Evolutionary conservation across 805 yeast genomes (phyloP).

Genomic region (Starmerella stellata): DNA sequence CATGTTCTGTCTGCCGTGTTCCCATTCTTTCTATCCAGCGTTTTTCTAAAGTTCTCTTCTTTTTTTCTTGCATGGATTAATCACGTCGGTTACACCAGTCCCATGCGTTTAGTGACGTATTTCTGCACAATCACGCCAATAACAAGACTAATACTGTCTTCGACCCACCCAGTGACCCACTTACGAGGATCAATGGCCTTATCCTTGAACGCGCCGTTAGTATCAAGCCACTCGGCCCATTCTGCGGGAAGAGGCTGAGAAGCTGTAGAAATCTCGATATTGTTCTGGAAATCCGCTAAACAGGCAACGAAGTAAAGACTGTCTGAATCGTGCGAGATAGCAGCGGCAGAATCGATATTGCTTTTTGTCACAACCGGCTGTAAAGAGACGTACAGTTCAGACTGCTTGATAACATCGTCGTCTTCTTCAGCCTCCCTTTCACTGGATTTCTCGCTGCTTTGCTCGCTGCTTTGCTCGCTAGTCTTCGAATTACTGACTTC

Average conservation of each 20-base stretch:
- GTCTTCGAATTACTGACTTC: slow-evolving; percentile 4
- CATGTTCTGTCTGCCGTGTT: too few species aligned
- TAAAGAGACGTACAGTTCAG: slow-evolving; percentile 54
- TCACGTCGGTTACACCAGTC: slow-evolving; percentile 27
- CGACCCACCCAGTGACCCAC: slow-evolving; percentile 67
- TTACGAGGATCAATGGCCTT: slow-evolving; percentile 58
- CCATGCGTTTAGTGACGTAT: slow-evolving; percentile 84
- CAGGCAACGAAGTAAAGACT: slow-evolving; percentile 59
- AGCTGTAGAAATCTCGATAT: slow-evolving; percentile 50
- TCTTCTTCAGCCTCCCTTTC: slow-evolving; percentile 13
- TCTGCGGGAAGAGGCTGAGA: slow-evolving; percentile 80
- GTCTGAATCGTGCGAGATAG: slow-evolving; percentile 3
- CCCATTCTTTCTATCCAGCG: too few species aligned
- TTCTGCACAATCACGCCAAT: slow-evolving; percentile 80
- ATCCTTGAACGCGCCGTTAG: slow-evolving; percentile 20
- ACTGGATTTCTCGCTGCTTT: slow-evolving; percentile 9
- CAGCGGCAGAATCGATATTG: background rate
- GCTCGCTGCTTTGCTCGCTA: slow-evolving; percentile 8
- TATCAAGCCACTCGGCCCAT: slow-evolving; percentile 89
- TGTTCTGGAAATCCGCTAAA: slow-evolving; percentile 61
- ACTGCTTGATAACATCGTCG: slow-evolving; percentile 15
- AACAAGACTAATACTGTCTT: slow-evolving; percentile 56
- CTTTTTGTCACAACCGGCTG: slow-evolving; percentile 31
- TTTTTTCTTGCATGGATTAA: too few species aligned
- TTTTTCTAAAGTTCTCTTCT: too few species aligned